These are phyloP conservation scores for Candida pini DNA, from an alignment of 805 yeast species.

Conservation along the genomic window DNA sequence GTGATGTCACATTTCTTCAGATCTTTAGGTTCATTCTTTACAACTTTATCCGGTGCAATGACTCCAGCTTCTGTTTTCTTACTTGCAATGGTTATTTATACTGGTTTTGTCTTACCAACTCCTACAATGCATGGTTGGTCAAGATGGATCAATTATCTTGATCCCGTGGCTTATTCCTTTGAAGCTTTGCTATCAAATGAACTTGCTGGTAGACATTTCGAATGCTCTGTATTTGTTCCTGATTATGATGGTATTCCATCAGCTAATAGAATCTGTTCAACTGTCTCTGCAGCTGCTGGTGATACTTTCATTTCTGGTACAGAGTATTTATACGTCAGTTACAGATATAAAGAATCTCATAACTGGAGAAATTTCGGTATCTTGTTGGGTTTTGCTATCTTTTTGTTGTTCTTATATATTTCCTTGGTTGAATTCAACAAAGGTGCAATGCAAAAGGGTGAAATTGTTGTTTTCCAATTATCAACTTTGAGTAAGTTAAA, in stretches of 20 bases:
- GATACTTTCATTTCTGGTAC: constrained; percentile 50
- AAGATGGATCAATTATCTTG: constrained; percentile 54
- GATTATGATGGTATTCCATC: constrained; percentile 22
- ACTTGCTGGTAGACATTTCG: constrained; percentile 40
- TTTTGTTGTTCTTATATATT: constrained; percentile 52
- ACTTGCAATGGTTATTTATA: constrained; percentile 41
- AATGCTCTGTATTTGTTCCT: constrained; percentile 46
- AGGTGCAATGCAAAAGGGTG: constrained; percentile 69
- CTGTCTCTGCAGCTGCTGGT: constrained; percentile 59
- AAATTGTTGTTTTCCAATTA: constrained; percentile 54
- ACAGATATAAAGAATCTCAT: constrained; percentile 46
- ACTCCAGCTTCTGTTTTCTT: constrained; percentile 49
- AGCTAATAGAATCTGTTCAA: constrained; percentile 26
- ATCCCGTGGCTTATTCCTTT: constrained; percentile 52
- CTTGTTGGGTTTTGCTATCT: constrained; percentile 45
- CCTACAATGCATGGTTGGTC: constrained; percentile 55
- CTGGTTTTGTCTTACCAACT: constrained; percentile 54
- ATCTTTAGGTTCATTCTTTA: constrained; percentile 42
- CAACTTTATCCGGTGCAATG: constrained; percentile 46
- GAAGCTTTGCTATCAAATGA: constrained; percentile 57
- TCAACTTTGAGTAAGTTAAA: constrained; percentile 41
- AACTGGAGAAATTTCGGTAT: constrained; percentile 84
- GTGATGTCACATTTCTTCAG: constrained; percentile 51
- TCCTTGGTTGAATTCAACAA: constrained; percentile 49
- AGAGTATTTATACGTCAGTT: constrained; percentile 44